Conservation (phyloP, 2,329 filamentous ascomycete genomes). For the Fusarium citri region DNA sequence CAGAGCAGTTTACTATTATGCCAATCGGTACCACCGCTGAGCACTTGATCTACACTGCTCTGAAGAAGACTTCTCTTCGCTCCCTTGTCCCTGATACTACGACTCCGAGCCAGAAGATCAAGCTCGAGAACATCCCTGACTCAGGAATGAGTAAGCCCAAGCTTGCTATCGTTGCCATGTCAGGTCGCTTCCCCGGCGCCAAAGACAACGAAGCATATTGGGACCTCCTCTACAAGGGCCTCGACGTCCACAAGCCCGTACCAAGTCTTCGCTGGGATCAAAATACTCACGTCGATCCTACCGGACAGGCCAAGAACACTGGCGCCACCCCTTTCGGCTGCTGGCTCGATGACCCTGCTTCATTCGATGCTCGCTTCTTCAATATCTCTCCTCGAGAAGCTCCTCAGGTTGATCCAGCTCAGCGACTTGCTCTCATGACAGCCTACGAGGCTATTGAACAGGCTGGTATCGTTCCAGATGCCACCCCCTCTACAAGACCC, state of each 20-base stretch:
- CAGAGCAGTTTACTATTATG: conserved; percentile 15
- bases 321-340: conserved; percentile 52
- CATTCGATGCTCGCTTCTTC: conserved; percentile 78
- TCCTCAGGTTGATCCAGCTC: conserved; percentile 69
- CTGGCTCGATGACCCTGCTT: conserved; percentile 71
- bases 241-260: conserved; percentile 70
- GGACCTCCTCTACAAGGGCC: conserved; percentile 72
- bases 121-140: accelerated
- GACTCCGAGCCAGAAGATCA: accelerated
- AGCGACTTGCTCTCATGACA: conserved; percentile 72
- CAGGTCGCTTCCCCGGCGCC: conserved; percentile 72
- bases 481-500: conserved; percentile 69
- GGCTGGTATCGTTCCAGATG: conserved; percentile 72
- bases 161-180: conserved; percentile 72
- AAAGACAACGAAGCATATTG: conserved; percentile 70
- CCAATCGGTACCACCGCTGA: conserved; percentile 30
- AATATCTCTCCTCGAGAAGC: conserved; percentile 69
- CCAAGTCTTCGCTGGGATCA: conserved; percentile 48
- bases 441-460: conserved; percentile 77
- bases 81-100: conserved; percentile 11
- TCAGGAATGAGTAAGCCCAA: conserved; percentile 22
- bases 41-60: conserved; percentile 37
- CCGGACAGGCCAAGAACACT: conserved; percentile 72
- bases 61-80: conserved; percentile 31
- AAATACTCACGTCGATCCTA: conserved; percentile 58